Base-by-base conservation (phyloP, 2,329 filamentous ascomycete genomes). In the Fusarium verrucosum region DNA sequence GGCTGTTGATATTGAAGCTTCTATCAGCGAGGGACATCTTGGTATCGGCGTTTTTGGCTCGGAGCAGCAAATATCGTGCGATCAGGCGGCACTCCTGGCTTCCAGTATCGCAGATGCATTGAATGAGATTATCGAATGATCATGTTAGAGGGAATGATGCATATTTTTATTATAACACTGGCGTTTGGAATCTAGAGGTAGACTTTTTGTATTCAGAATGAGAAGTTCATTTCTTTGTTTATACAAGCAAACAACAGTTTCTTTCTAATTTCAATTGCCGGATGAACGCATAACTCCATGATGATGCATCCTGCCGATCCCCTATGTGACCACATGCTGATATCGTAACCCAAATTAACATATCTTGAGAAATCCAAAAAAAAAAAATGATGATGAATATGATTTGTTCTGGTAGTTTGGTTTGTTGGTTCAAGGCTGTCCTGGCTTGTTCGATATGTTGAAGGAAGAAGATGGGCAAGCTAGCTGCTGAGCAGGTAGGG, bases 1-100 rank as follows among this genome's bases (percentile, higher is more conserved):
- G 19, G 75, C 78, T 11, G 58, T 80, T 7, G 79, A 82, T 51
- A 59, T 81, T 3, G 80, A 82, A 58, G 78, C 77, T 2, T 76
- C 78, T 0, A 44, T 81, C 2, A 61, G 70, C 5, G 71, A 58
- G 0, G 62, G 66, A 3, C 62, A 52, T 1, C 58, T 82, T 36
- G 77, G 78, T 26, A 74, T 82, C 44, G 80, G 80, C 7, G 69
- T 80, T 4, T 82, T 82, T 59, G 79, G 77, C 5, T 75, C 77
- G 7, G 44, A 49, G 7, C 52, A 66, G 25, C 58, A 69, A 6
- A 44, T 78, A 17, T 73, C 72, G 3, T 41, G 57, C 2, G 62
- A 71, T 3, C 69, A 64, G 25, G 76, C 76, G 3, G 44, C 46
- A 1, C 17, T 23, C 3, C 33, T 78, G n/a, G 63, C 76, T 16